Evolutionary conservation across 2,329 filamentous ascomycete species (phyloP), one percentile per base, ranked within the genome.

Genomic region (Magnaporthales sp.): DNA sequence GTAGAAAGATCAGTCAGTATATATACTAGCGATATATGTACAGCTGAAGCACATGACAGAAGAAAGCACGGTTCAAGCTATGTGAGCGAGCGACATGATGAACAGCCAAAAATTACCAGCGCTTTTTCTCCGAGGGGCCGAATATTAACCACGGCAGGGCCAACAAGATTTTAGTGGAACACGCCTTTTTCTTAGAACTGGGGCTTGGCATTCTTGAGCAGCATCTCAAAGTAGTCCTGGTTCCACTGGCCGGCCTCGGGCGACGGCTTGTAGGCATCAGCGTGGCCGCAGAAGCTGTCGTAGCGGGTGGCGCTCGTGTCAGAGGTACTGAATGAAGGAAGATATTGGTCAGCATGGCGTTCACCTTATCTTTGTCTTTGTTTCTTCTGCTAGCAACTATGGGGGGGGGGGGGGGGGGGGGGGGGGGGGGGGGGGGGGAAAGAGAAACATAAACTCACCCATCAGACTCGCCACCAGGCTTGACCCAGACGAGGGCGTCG

Each of bases 401-500:
- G 19, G 38, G 11, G 38, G 6, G 11, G 11, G 11, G 38, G 11
- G 6, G 11, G 11, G 19, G 19, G 38, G 11, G 38, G 6, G 11
- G 11, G 11, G 38, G 11, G 19, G 38, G 11, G 38, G 6, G 11
- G 11, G 11, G 38, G 11, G 6, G 11, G 11, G 19, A 51, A 51
- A 15, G 38, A 51, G 22, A 56, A 11, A 13, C 15, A 60, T 9
- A 26, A 11, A 60, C 56, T 6, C 10, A 60, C 56, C 77, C 77
- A 66, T 79, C 75, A 19, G 73, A 90, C 74, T 83, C 81, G 68
- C 81, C 80, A 70, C 86, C 86, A 19, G 87, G 87, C 81, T 89
- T 89, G 72, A 88, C 78, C 87, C 86, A 89, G 63, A 89, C 86
- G 70, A 89, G 86, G 46, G 86, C 85, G 75, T 89, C 87, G 65